Evolutionary conservation across 257 asterid genomes (phyloP), one percentile per base, ranked within the genome.

Genomic region (Scutellaria minor): DNA sequence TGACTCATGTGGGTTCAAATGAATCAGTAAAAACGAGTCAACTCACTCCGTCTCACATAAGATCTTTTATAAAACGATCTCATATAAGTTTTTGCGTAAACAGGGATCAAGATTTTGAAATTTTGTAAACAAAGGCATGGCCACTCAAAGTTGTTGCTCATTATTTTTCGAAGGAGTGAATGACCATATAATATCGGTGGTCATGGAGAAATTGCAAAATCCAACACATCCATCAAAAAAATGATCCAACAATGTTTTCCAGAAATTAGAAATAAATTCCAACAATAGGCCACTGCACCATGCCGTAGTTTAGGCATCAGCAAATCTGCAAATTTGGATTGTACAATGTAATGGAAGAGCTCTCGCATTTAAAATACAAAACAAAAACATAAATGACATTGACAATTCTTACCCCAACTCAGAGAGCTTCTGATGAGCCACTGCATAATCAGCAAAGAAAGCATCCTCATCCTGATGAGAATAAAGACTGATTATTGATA

Each of bases 391-490:
- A 15, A 6, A 5, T 3, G 11, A 5, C 13, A 12, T 11, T 12
- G 64, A 18, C 15, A 3, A 18, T 18, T 1, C n/a, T 76, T 81
- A 91, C 97, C 96, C 96, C 81, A 92, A 75, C 72, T 92, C 97
- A 42, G 93, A 89, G 35, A 92, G 96, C 73, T 84, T 89, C 88
- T 56, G 13, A 76, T 92, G 97, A 72, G 96, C 85, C 55, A 44
- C 86, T 3, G 96, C 96, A 72, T 92, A 89, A 66, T 89, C 96
- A 10, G 86, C 85, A 62, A 89, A 92, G 84, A 92, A 92, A 11
- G 91, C 90, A 76, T 92, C 98, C 82, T 92, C 98, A 56, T 89
- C 94, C 97, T 89, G 75, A 27, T 47, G 41, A 14, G 41, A 69
- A 68, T 57, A 66, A 56, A 52, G 47, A n/a, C 3, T 9, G 24